Evolutionary conservation across 73 alveolate species (phyloP), one percentile per base, ranked within the genome.

Genomic region (Tetrahymena elliotti): DNA sequence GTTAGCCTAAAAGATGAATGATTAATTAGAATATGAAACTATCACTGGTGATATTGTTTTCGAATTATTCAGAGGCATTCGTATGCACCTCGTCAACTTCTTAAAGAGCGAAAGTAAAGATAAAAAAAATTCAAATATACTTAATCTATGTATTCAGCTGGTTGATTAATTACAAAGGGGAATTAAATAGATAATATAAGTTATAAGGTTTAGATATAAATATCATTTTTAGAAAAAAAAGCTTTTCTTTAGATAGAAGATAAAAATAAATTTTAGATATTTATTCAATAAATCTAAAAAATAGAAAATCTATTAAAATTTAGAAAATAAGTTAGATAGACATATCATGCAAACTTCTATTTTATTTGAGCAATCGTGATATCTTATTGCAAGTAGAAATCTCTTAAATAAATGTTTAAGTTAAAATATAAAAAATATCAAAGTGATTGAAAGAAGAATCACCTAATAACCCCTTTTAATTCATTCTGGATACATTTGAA

Each of bases 1-100:
- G 92, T 40, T 96, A 94, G 98, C 97, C 38, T 94, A 94, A 94
- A 95, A 95, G 98, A 96, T 97, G 39, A 41, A 94, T 93, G 96
- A 53, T n/a, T 95, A 97, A 52, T 92, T 97, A 34, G 95, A 94
- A 35, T 94, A 94, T 93, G 95, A 97, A 33, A 96, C 97, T n/a
- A 37, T 97, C 34, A 83, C 93, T 35, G 94, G 93, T 84, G 98
- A 97, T 40, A 93, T 96, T 16, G 96, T 97, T 93, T 94, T 36
- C 33, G 98, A 97, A 84, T 93, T 97, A 83, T 40, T 94, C 93
- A 96, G 98, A 96, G 98, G 98, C 16, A 93, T 97, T 83, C 95
- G 98, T 93, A 82, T 83, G 83, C 98, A 97, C 95, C 93, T 97
- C 92, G 92, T 95, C 33, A 96, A 96, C 93, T 93, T 95, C 95